These are phyloP conservation scores for Plasmopara muralis DNA, from an alignment of 352 stramenopile species.

Conservation along the genomic window DNA sequence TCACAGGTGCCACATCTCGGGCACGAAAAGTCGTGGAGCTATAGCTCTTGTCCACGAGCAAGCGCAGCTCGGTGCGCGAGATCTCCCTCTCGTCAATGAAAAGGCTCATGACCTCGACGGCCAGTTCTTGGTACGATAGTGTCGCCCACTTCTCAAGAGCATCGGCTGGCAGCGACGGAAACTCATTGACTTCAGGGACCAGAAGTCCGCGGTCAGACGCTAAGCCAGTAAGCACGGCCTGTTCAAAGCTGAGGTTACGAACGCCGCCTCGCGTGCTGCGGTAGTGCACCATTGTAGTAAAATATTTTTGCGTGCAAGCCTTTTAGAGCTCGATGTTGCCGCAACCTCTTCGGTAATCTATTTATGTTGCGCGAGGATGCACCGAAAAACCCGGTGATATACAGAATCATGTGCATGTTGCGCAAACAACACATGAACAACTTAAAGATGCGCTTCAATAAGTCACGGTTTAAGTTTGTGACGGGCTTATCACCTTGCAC, in stretches of 20 bases:
- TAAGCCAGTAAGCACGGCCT: conserved; percentile 82
- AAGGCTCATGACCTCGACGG: conserved; percentile 92
- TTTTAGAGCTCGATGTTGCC: no score
- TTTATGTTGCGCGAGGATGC: no score
- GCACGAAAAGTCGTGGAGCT: conserved; percentile 86
- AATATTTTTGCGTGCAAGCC: no score
- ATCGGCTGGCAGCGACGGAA: conserved; percentile 64
- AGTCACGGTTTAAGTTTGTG: no score
- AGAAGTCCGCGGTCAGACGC: conserved; percentile 79
- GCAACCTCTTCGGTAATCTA: no score
- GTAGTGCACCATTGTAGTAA: conserved; percentile 71
- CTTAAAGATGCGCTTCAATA: no score
- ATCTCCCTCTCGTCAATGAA: conserved; percentile 96
- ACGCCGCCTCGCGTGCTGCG: conserved; percentile 78
- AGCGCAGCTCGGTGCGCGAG: conserved; percentile 78
- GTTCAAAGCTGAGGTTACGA: conserved; percentile 77
- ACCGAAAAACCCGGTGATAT: no score
- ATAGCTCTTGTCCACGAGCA: conserved; percentile 92
- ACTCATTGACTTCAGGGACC: conserved; percentile 68
- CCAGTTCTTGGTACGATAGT: conserved; percentile 93
- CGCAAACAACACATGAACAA: no score
- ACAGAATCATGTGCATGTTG: no score
- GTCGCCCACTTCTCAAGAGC: conserved; percentile 74
- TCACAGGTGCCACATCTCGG: conserved; percentile 91
- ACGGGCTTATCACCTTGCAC: no score